These are phyloP conservation scores for Chlorella sp. DNA, from an alignment of 139 green algal species.

Conservation along the genomic window DNA sequence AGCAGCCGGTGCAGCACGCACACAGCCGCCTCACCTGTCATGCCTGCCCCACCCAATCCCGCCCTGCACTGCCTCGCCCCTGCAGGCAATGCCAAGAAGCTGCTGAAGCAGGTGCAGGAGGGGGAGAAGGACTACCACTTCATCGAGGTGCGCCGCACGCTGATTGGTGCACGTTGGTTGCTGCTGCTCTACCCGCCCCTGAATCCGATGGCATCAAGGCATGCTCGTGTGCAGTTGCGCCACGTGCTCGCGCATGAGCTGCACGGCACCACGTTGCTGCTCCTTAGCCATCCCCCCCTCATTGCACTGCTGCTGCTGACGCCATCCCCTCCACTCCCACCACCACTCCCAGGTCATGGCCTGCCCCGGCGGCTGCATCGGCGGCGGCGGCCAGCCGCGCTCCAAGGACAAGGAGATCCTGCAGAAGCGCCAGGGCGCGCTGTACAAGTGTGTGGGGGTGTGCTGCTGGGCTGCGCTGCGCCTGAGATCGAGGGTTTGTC, in stretches of 20 bases:
- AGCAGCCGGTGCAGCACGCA: too few relatives aligned
- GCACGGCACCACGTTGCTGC: too few relatives aligned
- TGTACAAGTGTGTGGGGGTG: conserved; percentile 28
- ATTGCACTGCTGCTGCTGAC: too few relatives aligned
- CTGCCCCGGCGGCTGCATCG: conserved; percentile 66
- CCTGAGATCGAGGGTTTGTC: too few relatives aligned
- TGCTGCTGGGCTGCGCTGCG: background rate
- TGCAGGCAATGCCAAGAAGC: conserved; percentile 75
- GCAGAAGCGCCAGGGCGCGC: conserved; percentile 62
- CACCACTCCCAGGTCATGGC: conserved; percentile 42
- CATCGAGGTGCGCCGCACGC: conserved; percentile 56
- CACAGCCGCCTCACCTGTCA: too few relatives aligned
- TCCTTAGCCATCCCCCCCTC: background rate
- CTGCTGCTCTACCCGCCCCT: background rate
- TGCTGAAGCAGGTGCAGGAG: conserved; percentile 58
- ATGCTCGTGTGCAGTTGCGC: too few relatives aligned
- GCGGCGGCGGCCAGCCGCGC: conserved; percentile 74
- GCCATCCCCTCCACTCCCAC: background rate
- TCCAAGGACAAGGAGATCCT: conserved; percentile 65
- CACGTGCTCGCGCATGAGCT: too few relatives aligned
- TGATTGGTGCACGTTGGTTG: background rate
- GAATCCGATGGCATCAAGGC: too few relatives aligned
- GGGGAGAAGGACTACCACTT: conserved; percentile 60
- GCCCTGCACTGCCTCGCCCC: background rate
- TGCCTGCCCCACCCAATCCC: background rate